Percentiles rank a stretch among this genome's conserved stretches.
Evolutionary conservation across 441 rosid genomes (phyloP).

Genomic region (Gossypium davidsonii): DNA sequence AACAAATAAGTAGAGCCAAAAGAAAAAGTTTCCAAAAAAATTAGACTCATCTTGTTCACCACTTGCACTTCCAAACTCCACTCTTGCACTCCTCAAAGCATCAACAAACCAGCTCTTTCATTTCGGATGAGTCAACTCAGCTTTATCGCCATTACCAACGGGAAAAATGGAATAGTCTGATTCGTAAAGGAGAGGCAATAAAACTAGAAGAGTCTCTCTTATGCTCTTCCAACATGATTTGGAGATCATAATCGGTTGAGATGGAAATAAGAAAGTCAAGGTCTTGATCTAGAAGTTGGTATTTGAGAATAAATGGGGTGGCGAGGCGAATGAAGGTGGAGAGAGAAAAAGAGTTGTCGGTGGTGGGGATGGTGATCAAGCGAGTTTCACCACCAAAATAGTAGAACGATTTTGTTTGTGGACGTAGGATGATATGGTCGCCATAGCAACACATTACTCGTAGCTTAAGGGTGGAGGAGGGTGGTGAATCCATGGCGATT

Average conservation of each 20-base stretch:
- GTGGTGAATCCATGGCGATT: conserved; percentile 2
- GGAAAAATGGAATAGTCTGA: conserved; percentile 52
- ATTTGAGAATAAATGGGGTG: background rate
- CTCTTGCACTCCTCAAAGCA: conserved; percentile 52
- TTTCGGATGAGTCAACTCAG: conserved; percentile 48
- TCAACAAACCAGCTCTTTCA: conserved; percentile 68
- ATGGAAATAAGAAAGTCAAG: background rate
- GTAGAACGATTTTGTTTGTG: background rate
- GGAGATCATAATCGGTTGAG: conserved; percentile 6
- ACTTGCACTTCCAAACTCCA: conserved; percentile 20
- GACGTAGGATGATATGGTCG: background rate
- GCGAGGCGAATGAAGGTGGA: background rate
- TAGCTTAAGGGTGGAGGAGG: background rate
- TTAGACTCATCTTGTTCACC: conserved; percentile 44
- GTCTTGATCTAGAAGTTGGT: conserved; percentile 3
- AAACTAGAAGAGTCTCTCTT: conserved; percentile 20
- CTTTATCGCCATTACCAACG: background rate
- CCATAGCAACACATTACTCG: conserved; percentile 8
- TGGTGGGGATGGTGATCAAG: background rate
- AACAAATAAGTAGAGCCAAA: conserved; percentile 69
- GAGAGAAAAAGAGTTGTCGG: background rate
- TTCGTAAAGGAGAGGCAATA: conserved; percentile 33
- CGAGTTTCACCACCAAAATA: conserved; percentile 1
- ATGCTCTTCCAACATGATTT: conserved; percentile 5
- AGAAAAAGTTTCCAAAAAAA: conserved; percentile 59